Base-by-base conservation (phyloP, 768 basidiomycete species). In the Clathrus columnatus region DNA sequence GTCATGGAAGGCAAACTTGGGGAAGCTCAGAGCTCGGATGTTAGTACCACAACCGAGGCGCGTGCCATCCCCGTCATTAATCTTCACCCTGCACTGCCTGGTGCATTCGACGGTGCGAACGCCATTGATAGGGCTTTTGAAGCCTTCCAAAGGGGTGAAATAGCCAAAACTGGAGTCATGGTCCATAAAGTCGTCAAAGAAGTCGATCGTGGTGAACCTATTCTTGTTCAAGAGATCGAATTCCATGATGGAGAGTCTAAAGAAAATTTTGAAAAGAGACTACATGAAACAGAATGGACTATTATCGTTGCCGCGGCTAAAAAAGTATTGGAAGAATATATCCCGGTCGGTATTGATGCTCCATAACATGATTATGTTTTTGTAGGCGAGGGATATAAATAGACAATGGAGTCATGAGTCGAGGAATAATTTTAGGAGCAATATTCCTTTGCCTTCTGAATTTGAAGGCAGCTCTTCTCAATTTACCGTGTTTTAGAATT, bases 41-140 rank as follows among this genome's bases (percentile, higher is more conserved):
- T 14, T 36, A 36, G 14, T n/a, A 18, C 1, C 24, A 17, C 18
- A 1, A 48, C 32, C 16, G 54, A 53, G n/a, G 57, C 57, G 18
- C 64, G 59, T 30, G 68, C 73, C 1, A 79, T 95, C 2, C 85
- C 91, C 0, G 88, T 96, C 59, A 95, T 99, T 73, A 99, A 98
- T 66, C 74, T 99, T 4, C 96, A 98, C 63, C 96, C 96, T 6
- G 96, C 96, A 4, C 72, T 99, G 1, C 95, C 95, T 0, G 92
- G 93, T 1, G 83, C 86, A n/a, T 99, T 99, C 62, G 93, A 96
- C 62, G 96, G 96, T 5, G 83, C 89, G n/a, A 79, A 89, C 62
- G 92, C 94, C 1, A 87, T 97, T 52, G 81, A 87, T 60, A 75
- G 95, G 10, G 91, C 94, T 3, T 93, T 81, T 64, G 90, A 91